phyloP scores from a whole-genome alignment of 2,329 filamentous ascomycete genomes.

The Clonostachys sp. region DNA sequence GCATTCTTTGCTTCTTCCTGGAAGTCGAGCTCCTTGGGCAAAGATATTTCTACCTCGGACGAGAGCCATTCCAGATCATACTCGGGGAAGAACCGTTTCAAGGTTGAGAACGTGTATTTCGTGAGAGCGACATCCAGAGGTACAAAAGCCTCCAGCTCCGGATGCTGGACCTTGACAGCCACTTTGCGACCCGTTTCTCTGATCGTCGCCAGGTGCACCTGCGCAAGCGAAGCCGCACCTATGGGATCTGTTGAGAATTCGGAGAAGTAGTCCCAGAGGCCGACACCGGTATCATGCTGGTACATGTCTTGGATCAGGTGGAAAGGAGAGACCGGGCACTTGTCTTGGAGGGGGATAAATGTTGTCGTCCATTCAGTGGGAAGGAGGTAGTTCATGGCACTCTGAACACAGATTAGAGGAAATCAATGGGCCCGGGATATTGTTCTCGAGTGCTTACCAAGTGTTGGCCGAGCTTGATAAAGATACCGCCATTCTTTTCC shows the following conservation, averaged over 20 bases:
- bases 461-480: constrained; percentile 96
- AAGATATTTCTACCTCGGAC: constrained; percentile 83
- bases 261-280: constrained; percentile 78
- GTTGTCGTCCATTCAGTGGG: constrained; percentile 91
- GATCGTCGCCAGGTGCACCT: constrained; percentile 85
- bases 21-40: constrained; percentile 92
- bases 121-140: constrained; percentile 84
- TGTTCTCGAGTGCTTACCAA: constrained; percentile 43
- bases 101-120: constrained; percentile 78
- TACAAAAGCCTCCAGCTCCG: constrained; percentile 82
- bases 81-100: constrained; percentile 93
- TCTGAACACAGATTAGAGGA: constrained; percentile 41
- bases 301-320: constrained; percentile 88
- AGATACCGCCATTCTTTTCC: constrained; percentile 96
- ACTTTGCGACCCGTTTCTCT: constrained; percentile 81
- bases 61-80: constrained; percentile 97
- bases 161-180: constrained; percentile 96
- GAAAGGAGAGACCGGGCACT: constrained; percentile 87
- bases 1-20: constrained; percentile 82
- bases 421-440: neutral
- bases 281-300: constrained; percentile 71
- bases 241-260: constrained; percentile 78
- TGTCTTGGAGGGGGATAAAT: constrained; percentile 93
- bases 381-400: constrained; percentile 91
- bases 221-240: constrained; percentile 88